These are phyloP conservation scores for Blastomyces parvus DNA, from an alignment of 2,329 filamentous ascomycete species.

Conservation along the genomic window DNA sequence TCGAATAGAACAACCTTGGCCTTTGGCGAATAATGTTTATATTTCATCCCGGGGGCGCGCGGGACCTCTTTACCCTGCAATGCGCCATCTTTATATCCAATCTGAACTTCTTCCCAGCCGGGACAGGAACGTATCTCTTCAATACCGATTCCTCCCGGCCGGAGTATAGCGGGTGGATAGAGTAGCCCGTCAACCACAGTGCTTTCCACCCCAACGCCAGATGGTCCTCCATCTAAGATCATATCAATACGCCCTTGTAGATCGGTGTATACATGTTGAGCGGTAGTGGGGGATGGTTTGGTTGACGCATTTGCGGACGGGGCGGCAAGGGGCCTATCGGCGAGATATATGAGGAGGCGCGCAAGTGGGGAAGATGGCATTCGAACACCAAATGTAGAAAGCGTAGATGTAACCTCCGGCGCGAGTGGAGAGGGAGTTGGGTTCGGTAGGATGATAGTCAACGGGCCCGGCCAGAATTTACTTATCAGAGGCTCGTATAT, in stretches of 20 bases:
- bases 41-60: conserved; percentile 95
- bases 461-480: conserved; percentile 85
- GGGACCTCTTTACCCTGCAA: conserved; percentile 58
- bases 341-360: conserved; percentile 70
- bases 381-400: conserved; percentile 76
- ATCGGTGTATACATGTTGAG: conserved; percentile 81
- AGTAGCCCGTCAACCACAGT: conserved; percentile 90
- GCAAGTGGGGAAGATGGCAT: conserved; percentile 84
- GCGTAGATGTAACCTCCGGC: conserved; percentile 80
- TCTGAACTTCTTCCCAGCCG: conserved; percentile 71
- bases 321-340: conserved; percentile 71
- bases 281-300: conserved; percentile 81
- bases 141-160: conserved; percentile 79
- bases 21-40: conserved; percentile 91
- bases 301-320: conserved; percentile 94
- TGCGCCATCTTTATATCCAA: conserved; percentile 69
- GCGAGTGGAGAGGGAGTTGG: conserved; percentile 62
- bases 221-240: conserved; percentile 81
- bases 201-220: conserved; percentile 84
- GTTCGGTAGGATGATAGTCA: conserved; percentile 81
- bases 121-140: conserved; percentile 63
- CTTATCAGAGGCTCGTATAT: conserved; percentile 72
- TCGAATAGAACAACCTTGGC: conserved; percentile 81
- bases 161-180: conserved; percentile 66
- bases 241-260: conserved; percentile 70